Evolutionary conservation across 2,329 filamentous ascomycete species (phyloP).

Genomic region (Elsinoe fawcettii): DNA sequence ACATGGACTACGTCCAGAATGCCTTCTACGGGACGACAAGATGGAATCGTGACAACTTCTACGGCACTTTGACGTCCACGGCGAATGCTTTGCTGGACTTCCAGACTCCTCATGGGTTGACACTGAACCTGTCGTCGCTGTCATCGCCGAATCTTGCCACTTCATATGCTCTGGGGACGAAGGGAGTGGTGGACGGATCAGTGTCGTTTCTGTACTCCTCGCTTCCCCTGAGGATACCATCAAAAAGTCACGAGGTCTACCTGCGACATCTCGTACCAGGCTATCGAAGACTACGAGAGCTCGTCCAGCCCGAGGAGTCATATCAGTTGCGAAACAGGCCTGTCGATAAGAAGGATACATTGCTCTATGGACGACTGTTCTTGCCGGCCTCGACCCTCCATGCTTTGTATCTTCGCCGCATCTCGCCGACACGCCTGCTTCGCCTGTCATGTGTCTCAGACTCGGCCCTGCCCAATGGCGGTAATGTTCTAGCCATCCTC

Average conservation of each 20-base stretch:
- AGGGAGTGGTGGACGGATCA: slow-evolving; percentile 92
- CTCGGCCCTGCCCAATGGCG: slow-evolving; percentile 62
- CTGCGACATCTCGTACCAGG: slow-evolving; percentile 71
- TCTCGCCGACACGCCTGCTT: slow-evolving; percentile 70
- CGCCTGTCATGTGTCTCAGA: slow-evolving; percentile 73
- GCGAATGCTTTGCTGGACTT: slow-evolving; percentile 84
- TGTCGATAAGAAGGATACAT: slow-evolving; percentile 47
- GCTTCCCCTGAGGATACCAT: slow-evolving; percentile 60
- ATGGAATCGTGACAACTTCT: slow-evolving; percentile 90
- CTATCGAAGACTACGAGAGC: slow-evolving; percentile 68
- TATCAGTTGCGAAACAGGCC: slow-evolving; percentile 45
- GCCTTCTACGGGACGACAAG: slow-evolving; percentile 79
- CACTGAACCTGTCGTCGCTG: slow-evolving; percentile 81
- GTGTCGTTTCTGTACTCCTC: slow-evolving; percentile 94
- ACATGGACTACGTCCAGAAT: slow-evolving; percentile 94
- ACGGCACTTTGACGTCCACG: slow-evolving; percentile 76
- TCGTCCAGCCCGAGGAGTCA: slow-evolving; percentile 45
- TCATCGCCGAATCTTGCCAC: slow-evolving; percentile 90
- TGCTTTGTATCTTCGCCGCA: slow-evolving; percentile 70
- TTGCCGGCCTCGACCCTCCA: slow-evolving; percentile 79
- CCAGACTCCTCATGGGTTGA: slow-evolving; percentile 71
- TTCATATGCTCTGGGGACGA: slow-evolving; percentile 81
- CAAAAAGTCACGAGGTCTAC: slow-evolving; percentile 65
- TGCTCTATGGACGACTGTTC: slow-evolving; percentile 72
- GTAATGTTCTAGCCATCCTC: slow-evolving; percentile 63